Conservation (phyloP, 768 basidiomycete species). For the Boletus reticulatus region DNA sequence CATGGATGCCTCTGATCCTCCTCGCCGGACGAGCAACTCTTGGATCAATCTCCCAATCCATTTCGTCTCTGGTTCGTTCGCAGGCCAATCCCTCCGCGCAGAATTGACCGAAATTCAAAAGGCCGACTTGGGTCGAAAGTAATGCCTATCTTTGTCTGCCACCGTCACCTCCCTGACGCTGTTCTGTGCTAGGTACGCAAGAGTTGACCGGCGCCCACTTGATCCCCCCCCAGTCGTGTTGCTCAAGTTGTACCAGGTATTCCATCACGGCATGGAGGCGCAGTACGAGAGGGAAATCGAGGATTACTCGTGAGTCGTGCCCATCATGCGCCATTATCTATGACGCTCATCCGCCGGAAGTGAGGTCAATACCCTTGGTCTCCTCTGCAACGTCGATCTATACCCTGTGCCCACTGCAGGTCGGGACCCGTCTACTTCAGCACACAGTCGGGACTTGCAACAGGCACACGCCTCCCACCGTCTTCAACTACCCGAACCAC, state of each 20-base stretch:
- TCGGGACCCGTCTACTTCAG: constrained; percentile 3
- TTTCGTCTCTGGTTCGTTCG: constrained; percentile 60
- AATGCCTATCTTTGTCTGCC: constrained; percentile 15
- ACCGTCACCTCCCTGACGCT: constrained; percentile 2
- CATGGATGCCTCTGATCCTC: constrained; percentile 22
- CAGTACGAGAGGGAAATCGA: constrained; percentile 48
- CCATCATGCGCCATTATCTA: not conserved
- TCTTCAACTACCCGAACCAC: constrained; percentile 1
- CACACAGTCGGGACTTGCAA: constrained; percentile 10
- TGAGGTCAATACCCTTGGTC: constrained; percentile 58
- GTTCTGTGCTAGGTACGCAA: constrained; percentile 45
- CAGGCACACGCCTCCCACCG: constrained; percentile 10
- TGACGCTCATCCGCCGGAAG: constrained; percentile 36
- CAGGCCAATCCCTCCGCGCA: constrained; percentile 51
- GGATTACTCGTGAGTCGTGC: constrained; percentile 44
- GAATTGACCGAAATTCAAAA: constrained; percentile 63
- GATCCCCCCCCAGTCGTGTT: constrained; percentile 63
- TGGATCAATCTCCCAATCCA: constrained; percentile 43
- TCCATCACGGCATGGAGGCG: constrained; percentile 36
- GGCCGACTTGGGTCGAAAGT: constrained; percentile 69
- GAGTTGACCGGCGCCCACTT: constrained; percentile 62
- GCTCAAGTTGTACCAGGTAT: constrained; percentile 50
- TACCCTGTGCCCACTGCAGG: constrained; percentile 51
- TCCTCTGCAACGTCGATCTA: constrained; percentile 76
- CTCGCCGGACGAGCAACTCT: constrained; percentile 29